A percentile compares a stretch with the other conserved stretches of the same genome.
Conservation (phyloP, 768 basidiomycete species). For the Calocera cornea region DNA sequence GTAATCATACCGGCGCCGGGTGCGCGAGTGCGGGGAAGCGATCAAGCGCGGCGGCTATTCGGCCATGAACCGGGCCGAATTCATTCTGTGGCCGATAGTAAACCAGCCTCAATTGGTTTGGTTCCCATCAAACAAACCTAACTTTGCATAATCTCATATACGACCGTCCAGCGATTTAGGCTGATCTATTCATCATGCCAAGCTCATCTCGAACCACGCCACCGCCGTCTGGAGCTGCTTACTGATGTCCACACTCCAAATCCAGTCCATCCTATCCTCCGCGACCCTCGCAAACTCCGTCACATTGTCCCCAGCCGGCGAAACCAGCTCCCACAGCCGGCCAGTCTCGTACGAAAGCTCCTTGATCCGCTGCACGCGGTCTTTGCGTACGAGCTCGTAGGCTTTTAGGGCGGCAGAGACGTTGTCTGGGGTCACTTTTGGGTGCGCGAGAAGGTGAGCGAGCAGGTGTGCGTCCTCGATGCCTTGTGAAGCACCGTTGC, state of each 20-base stretch:
- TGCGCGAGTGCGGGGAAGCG: too few species aligned
- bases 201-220: not conserved
- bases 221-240: not conserved
- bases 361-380: not conserved
- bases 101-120: too few species aligned
- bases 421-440: constrained; percentile 14
- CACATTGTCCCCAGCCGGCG: not conserved
- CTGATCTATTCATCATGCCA: too few species aligned
- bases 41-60: too few species aligned
- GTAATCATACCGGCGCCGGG: too few species aligned
- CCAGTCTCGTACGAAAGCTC: not conserved
- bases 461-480: constrained; percentile 43
- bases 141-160: too few species aligned
- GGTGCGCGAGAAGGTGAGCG: constrained; percentile 33
- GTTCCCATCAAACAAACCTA: too few species aligned
- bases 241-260: not conserved
- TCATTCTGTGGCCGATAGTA: too few species aligned
- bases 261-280: not conserved
- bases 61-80: too few species aligned
- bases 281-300: not conserved
- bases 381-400: constrained; percentile 2
- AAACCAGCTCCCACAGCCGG: not conserved
- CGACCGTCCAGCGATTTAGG: too few species aligned
- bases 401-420: not conserved
- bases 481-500: constrained; percentile 46